Evolutionary conservation across 805 yeast genomes (phyloP).

Genomic region (Myxozyma monticola): DNA sequence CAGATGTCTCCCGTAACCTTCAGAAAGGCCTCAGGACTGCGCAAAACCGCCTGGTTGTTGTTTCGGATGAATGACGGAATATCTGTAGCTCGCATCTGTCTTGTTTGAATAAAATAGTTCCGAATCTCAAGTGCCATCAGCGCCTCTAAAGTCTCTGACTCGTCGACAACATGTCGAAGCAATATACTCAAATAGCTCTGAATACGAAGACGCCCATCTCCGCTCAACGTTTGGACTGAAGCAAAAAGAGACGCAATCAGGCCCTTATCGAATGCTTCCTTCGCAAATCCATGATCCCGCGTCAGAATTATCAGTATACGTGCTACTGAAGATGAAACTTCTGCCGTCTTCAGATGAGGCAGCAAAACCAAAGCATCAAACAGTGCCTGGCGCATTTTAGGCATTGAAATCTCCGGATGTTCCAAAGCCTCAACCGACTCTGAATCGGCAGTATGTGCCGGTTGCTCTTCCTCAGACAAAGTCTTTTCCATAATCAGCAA

Average conservation of each 20-base stretch:
- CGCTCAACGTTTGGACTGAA: constrained; percentile 43
- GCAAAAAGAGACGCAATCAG: constrained; percentile 51
- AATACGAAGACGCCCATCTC: constrained; percentile 41
- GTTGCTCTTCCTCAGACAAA: constrained; percentile 52
- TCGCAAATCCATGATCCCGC: constrained; percentile 45
- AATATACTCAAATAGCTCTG: constrained; percentile 55
- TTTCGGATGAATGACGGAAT: constrained; percentile 39
- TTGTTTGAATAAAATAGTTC: constrained; percentile 40
- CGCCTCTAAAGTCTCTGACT: constrained; percentile 48
- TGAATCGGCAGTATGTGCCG: constrained; percentile 25
- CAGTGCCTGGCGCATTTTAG: constrained; percentile 41
- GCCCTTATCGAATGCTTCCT: constrained; percentile 48
- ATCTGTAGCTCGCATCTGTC: constrained; percentile 36
- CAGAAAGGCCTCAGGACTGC: constrained; percentile 52
- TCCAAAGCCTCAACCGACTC: constrained; percentile 24
- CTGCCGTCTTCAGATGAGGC: constrained; percentile 45
- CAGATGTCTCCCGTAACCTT: constrained; percentile 41
- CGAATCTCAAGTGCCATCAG: constrained; percentile 55
- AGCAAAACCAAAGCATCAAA: constrained; percentile 49
- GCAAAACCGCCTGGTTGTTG: constrained; percentile 35
- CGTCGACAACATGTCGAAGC: constrained; percentile 69
- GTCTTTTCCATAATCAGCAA: constrained; percentile 57
- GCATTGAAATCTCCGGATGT: no score
- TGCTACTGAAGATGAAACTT: constrained; percentile 55
- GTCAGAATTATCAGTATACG: constrained; percentile 57